These are phyloP conservation scores for Penicillium arizonense DNA, from an alignment of 495 filamentous ascomycete species.

Conservation along the genomic window DNA sequence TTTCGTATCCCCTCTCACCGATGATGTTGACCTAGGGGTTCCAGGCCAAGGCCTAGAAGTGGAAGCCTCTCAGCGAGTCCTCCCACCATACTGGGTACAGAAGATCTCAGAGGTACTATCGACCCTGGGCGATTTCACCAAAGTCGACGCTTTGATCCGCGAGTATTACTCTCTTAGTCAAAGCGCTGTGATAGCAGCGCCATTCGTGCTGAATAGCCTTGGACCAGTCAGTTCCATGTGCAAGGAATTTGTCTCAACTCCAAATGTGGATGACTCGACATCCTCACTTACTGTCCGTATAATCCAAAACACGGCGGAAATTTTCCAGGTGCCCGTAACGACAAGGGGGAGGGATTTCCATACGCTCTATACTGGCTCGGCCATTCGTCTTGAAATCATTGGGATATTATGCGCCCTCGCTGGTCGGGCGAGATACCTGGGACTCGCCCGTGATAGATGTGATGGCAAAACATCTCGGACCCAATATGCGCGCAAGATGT, in stretches of 20 bases:
- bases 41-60: constrained; percentile 8
- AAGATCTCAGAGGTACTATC: constrained; percentile 20
- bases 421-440: constrained; percentile 24
- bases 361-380: constrained; percentile 20
- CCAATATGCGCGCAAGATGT: constrained; percentile 27
- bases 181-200: constrained; percentile 20
- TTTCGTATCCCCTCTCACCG: constrained; percentile 23
- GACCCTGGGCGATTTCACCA: constrained; percentile 18
- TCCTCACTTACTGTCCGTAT: constrained; percentile 10
- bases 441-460: constrained; percentile 18
- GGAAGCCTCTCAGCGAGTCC: constrained; percentile 3
- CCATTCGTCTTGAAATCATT: constrained; percentile 31
- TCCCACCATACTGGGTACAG: constrained; percentile 28
- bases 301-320: constrained; percentile 27
- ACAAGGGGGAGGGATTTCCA: constrained; percentile 22
- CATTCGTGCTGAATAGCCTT: constrained; percentile 24
- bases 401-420: constrained; percentile 28
- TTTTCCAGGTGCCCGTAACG: constrained; percentile 14
- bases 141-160: constrained; percentile 17
- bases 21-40: constrained; percentile 15
- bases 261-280: constrained; percentile 7
- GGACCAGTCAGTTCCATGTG: constrained; percentile 9
- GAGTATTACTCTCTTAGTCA: constrained; percentile 29
- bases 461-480: constrained; percentile 2
- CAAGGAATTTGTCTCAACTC: constrained; percentile 3